A percentile compares a stretch with the other conserved stretches of the same genome.
phyloP scores from a whole-genome alignment of 345 rosid genomes.

The Luvunga scandens region DNA sequence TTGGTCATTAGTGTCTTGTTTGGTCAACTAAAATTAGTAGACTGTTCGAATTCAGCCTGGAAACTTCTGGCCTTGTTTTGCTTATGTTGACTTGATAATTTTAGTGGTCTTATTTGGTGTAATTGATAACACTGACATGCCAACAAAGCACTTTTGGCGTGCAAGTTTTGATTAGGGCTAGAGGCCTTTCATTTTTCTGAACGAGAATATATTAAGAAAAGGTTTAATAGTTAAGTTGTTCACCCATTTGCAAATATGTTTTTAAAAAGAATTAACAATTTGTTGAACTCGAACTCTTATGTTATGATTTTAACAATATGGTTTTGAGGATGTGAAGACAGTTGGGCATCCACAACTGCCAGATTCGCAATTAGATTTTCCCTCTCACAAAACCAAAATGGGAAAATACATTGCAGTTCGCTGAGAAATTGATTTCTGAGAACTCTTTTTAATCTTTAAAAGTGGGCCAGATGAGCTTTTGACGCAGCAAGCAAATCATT shows the following conservation, averaged over 20 bases:
- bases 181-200: not conserved
- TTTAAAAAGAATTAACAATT: no score
- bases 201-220: no score
- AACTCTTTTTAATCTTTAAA: no score
- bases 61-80: not conserved
- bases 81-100: not conserved
- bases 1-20: not conserved
- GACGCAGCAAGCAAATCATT: conserved; percentile 12
- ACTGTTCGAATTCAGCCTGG: not conserved
- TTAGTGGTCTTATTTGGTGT: not conserved
- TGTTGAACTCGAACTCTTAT: no score
- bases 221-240: no score
- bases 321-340: not conserved
- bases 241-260: no score
- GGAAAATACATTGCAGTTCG: not conserved
- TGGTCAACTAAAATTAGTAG: not conserved
- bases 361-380: not conserved
- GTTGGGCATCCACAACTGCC: conserved; percentile 9
- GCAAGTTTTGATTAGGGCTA: not conserved
- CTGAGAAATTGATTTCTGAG: not conserved
- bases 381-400: not conserved
- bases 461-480: not conserved
- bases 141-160: not conserved
- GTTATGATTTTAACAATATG: not conserved
- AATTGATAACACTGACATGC: not conserved